Conservation (phyloP, 1,139 yeast species). For the Debaryomyces psychrophilus region DNA sequence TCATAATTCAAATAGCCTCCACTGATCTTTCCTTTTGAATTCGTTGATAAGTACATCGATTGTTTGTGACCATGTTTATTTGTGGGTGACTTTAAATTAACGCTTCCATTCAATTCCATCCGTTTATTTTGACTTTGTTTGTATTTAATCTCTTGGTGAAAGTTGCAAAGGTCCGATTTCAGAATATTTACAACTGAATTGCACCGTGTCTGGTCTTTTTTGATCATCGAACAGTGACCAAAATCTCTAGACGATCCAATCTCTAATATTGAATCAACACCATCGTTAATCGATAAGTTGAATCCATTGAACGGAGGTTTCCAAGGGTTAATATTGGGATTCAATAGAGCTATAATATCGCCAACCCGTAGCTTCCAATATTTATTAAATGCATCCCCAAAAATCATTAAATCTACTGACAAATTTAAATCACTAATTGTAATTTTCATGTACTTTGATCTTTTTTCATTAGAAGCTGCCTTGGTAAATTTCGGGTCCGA, state of each 20-base stretch:
- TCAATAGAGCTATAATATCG: slow-evolving; percentile 70
- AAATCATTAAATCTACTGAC: slow-evolving; percentile 62
- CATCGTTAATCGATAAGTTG: slow-evolving; percentile 58
- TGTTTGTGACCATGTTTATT: slow-evolving; percentile 25
- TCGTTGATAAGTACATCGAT: slow-evolving; percentile 23
- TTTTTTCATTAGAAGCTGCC: slow-evolving; percentile 31
- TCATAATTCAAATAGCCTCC: slow-evolving; percentile 15
- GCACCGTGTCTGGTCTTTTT: slow-evolving; percentile 55
- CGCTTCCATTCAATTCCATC: slow-evolving; percentile 73
- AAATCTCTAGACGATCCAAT: slow-evolving; percentile 74
- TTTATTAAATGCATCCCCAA: slow-evolving; percentile 66
- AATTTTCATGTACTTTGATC: slow-evolving; percentile 59
- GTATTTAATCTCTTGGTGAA: slow-evolving; percentile 64
- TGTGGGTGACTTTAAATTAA: slow-evolving; percentile 44
- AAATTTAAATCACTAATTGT: slow-evolving; percentile 67
- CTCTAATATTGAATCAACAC: slow-evolving; percentile 59
- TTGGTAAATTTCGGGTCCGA: slow-evolving; percentile 52
- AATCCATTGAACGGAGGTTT: slow-evolving; percentile 46
- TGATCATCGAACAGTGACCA: slow-evolving; percentile 64
- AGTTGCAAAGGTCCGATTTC: slow-evolving; percentile 63
- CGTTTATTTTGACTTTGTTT: slow-evolving; percentile 59
- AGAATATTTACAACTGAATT: slow-evolving; percentile 58
- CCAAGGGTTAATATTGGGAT: slow-evolving; percentile 58
- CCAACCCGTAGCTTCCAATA: slow-evolving; percentile 78
- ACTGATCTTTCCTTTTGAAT: slow-evolving; percentile 15